A percentile compares a stretch with the other conserved stretches of the same genome.
Evolutionary conservation across 23 red algal species (phyloP).

Genomic region (Gracilaria domingensis): DNA sequence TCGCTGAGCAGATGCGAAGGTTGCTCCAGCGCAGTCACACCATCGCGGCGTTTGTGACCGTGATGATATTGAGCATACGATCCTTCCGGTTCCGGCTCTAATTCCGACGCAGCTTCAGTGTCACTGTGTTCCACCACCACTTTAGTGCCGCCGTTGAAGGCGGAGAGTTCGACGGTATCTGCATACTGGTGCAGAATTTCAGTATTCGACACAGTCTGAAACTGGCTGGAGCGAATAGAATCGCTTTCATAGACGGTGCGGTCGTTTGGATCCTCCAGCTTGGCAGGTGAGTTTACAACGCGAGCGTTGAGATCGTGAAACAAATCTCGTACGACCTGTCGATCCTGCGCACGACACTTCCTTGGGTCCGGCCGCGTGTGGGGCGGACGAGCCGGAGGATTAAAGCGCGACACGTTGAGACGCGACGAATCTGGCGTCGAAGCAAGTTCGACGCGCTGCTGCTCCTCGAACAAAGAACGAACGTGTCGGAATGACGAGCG

Average conservation of each 20-base stretch:
- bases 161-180: constrained; percentile 4
- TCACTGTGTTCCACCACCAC: constrained; percentile 34
- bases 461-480: neutral
- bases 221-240: constrained; percentile 34
- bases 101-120: constrained; percentile 35
- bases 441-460: constrained; percentile 9
- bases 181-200: constrained; percentile 34
- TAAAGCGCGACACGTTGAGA: constrained; percentile 20
- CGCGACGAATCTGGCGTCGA: neutral
- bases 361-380: constrained; percentile 44
- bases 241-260: constrained; percentile 21
- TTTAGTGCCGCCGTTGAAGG: constrained; percentile 5
- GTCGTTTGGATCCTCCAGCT: constrained; percentile 25
- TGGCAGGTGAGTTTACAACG: neutral
- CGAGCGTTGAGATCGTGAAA: constrained; percentile 38
- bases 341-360: constrained; percentile 48
- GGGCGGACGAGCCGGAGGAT: constrained; percentile 31
- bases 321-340: constrained; percentile 51
- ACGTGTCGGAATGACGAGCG: constrained; percentile 18
- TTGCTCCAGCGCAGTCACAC: neutral
- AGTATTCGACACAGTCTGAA: constrained; percentile 29
- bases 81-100: constrained; percentile 27
- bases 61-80: constrained; percentile 46
- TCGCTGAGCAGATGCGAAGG: constrained; percentile 1
- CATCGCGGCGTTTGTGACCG: constrained; percentile 28